A percentile compares a stretch with the other conserved stretches of the same genome.
Evolutionary conservation across 2,329 filamentous ascomycete species (phyloP).

Genomic region (Leptodontidium sp.): DNA sequence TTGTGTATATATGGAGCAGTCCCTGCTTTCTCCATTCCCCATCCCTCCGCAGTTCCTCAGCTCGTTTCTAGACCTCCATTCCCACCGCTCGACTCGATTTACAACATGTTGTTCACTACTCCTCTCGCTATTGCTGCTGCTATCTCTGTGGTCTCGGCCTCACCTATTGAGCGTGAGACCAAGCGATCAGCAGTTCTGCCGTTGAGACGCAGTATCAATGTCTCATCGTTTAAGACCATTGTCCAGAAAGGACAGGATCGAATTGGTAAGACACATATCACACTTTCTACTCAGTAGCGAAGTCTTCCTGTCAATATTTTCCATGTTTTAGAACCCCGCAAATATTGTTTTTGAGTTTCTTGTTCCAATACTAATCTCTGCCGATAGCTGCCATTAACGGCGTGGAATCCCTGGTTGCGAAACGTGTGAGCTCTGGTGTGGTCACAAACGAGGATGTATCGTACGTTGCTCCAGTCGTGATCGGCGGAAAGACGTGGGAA

Average conservation of each 20-base stretch:
- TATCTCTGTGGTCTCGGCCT: constrained; percentile 39
- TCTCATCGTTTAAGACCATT: constrained; percentile 40
- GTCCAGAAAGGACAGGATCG: constrained; percentile 41
- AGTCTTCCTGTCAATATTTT: not conserved
- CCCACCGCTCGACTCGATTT: constrained; percentile 17
- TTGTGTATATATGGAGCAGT: not conserved
- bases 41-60: not conserved
- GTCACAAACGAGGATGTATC: constrained; percentile 43
- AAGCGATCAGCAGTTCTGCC: constrained; percentile 36
- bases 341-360: not conserved
- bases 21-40: not conserved
- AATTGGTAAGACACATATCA: constrained; percentile 24
- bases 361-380: not conserved
- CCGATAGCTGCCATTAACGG: constrained; percentile 35
- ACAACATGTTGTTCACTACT: constrained; percentile 38
- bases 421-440: constrained; percentile 34
- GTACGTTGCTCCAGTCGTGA: constrained; percentile 42
- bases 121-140: constrained; percentile 39
- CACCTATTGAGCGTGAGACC: constrained; percentile 38
- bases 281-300: not conserved
- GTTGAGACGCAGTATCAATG: constrained; percentile 39
- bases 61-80: not conserved
- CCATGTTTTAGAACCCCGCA: too few species aligned
- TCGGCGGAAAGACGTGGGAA: constrained; percentile 41
- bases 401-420: constrained; percentile 13